Evolutionary conservation across 1,284 basidiomycete genomes (phyloP).

Genomic region (Athelia psychrophila): DNA sequence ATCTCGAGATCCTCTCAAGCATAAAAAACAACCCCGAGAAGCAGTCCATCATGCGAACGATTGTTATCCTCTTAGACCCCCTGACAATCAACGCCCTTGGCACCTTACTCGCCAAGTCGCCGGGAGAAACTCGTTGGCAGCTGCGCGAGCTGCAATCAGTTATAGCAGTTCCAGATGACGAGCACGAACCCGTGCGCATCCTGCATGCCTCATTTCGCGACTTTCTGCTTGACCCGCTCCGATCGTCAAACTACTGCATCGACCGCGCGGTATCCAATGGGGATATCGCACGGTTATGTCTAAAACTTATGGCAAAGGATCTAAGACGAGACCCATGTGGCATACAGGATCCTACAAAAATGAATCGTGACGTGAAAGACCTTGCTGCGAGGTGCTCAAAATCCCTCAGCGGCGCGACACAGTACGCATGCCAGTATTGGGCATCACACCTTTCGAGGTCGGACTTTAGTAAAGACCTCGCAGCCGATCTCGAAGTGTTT

Average conservation of each 20-base stretch:
- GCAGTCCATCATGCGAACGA: slow-evolving; percentile 11
- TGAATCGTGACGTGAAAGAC: slow-evolving; percentile 15
- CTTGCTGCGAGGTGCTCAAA: slow-evolving; percentile 8
- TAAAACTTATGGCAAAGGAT: slow-evolving; percentile 15
- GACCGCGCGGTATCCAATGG: slow-evolving; percentile 11
- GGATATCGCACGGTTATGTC: slow-evolving; percentile 13
- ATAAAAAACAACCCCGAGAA: slow-evolving; percentile 11
- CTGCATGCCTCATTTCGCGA: slow-evolving; percentile 23
- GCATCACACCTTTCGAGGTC: slow-evolving; percentile 12
- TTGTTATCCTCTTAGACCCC: slow-evolving; percentile 15
- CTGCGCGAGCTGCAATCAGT: slow-evolving; percentile 15
- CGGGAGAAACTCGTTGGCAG: slow-evolving; percentile 8
- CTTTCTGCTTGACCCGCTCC: slow-evolving; percentile 14
- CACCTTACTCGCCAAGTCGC: slow-evolving; percentile 11
- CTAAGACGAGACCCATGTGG: slow-evolving; percentile 15
- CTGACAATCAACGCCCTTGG: slow-evolving; percentile 12
- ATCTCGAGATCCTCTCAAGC: slow-evolving; percentile 13
- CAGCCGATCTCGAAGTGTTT: slow-evolving; percentile 13
- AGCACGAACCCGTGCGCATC: slow-evolving; percentile 10
- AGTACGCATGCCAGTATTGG: slow-evolving; percentile 21
- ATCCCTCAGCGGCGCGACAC: slow-evolving; percentile 13
- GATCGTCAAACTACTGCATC: slow-evolving; percentile 14
- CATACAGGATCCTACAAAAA: slow-evolving; percentile 10
- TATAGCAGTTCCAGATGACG: slow-evolving; percentile 9
- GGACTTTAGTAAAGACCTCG: slow-evolving; percentile 1